Conservation (phyloP, 768 basidiomycete genomes). For the Dioszegia hungarica region DNA sequence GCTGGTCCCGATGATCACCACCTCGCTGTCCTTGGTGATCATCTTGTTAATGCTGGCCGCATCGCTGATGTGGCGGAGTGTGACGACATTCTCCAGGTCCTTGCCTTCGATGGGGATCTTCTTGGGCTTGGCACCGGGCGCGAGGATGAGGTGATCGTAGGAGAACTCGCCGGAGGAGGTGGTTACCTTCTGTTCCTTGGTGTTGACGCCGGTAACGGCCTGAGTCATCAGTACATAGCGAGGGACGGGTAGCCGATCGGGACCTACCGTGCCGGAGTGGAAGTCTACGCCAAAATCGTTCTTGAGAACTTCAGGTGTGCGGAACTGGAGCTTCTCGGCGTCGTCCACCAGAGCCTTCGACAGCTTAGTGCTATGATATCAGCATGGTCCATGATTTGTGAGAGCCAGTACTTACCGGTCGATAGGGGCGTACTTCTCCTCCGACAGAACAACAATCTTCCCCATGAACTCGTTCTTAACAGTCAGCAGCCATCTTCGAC, state of each 20-base stretch:
- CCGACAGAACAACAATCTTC: slow-evolving; percentile 73
- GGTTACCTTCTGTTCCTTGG: slow-evolving; percentile 60
- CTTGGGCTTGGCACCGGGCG: slow-evolving; percentile 68
- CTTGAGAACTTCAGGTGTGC: slow-evolving; percentile 66
- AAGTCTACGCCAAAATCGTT: slow-evolving; percentile 53
- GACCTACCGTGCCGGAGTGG: slow-evolving; percentile 39
- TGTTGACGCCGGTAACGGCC: slow-evolving; percentile 65
- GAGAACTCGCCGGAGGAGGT: slow-evolving; percentile 61
- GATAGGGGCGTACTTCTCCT: slow-evolving; percentile 73
- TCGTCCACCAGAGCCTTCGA: slow-evolving; percentile 81
- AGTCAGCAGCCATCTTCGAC: neutral
- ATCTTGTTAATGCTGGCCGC: slow-evolving; percentile 56
- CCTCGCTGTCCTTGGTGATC: slow-evolving; percentile 62
- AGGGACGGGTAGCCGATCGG: neutral
- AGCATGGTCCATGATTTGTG: neutral
- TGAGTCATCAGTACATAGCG: slow-evolving; percentile 30
- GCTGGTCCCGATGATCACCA: slow-evolving; percentile 79
- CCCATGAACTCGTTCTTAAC: slow-evolving; percentile 69
- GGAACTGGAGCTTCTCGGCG: slow-evolving; percentile 69
- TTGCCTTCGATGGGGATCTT: slow-evolving; percentile 70
- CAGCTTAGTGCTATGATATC: slow-evolving; percentile 68
- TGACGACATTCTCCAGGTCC: slow-evolving; percentile 69
- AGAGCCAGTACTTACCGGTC: slow-evolving; percentile 60
- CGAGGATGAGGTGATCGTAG: slow-evolving; percentile 76
- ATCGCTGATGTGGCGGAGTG: slow-evolving; percentile 66